phyloP scores from a whole-genome alignment of 306 rosid genomes.

The Corylus avellana region DNA sequence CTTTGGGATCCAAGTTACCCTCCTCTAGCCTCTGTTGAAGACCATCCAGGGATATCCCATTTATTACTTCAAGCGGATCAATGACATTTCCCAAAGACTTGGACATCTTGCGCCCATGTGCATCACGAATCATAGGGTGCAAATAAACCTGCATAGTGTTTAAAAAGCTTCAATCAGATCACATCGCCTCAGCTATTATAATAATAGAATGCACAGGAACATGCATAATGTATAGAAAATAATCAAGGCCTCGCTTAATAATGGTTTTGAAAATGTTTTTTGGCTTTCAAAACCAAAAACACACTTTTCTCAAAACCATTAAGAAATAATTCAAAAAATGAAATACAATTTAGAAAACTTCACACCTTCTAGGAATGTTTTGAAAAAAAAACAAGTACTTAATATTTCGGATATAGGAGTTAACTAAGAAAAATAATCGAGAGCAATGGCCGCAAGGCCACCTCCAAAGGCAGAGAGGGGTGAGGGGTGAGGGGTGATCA shows the following conservation, averaged over 20 bases:
- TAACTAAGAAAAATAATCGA: too few relatives aligned
- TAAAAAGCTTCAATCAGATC: conserved; percentile 12
- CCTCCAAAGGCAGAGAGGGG: too few relatives aligned
- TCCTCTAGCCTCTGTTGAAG: conserved; percentile 82
- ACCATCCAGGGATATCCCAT: conserved; percentile 77
- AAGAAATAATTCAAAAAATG: too few relatives aligned
- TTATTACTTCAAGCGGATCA: conserved; percentile 92
- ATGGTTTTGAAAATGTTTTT: too few relatives aligned
- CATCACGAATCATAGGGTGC: conserved; percentile 99
- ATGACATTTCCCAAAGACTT: conserved; percentile 96
- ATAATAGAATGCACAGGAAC: not conserved
- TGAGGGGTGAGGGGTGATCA: too few relatives aligned
- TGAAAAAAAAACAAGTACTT: too few relatives aligned
- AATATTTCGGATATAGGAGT: too few relatives aligned
- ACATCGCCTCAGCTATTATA: not conserved
- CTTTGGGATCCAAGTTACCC: conserved; percentile 87
- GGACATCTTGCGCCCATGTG: conserved; percentile 98
- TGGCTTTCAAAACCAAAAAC: too few relatives aligned
- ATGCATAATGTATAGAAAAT: not conserved
- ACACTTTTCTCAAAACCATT: too few relatives aligned
- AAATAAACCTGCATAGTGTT: conserved; percentile 69
- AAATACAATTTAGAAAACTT: too few relatives aligned
- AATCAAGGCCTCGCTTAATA: not conserved
- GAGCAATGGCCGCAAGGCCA: too few relatives aligned
- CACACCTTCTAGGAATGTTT: too few relatives aligned